Percentiles rank a stretch among this genome's conserved stretches.
phyloP scores from a whole-genome alignment of 2,329 filamentous ascomycete species.

The Botrytis aclada region DNA sequence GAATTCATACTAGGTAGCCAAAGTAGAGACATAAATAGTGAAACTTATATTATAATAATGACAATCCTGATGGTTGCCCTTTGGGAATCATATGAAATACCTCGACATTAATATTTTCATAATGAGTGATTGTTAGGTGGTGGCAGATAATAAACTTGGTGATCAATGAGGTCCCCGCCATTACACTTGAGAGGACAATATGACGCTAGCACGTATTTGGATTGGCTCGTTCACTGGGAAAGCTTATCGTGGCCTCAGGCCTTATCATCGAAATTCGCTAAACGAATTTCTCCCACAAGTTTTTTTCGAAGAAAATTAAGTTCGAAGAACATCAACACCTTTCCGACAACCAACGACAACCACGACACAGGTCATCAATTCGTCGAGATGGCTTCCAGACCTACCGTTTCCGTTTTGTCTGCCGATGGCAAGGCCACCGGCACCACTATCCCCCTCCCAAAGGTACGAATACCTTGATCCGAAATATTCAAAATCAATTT shows the following conservation, averaged over 20 bases:
- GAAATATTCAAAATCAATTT: conserved; percentile 2
- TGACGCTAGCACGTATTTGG: not conserved
- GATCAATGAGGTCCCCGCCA: not conserved
- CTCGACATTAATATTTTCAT: not conserved
- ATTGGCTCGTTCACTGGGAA: not conserved
- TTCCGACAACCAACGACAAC: conserved; percentile 29
- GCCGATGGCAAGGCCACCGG: conserved; percentile 92
- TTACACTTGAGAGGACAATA: not conserved
- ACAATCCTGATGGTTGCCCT: not conserved
- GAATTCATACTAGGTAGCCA: not conserved
- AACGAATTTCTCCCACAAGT: conserved; percentile 15
- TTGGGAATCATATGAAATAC: not conserved
- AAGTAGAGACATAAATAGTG: not conserved
- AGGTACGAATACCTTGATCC: conserved; percentile 40
- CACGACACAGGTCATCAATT: conserved; percentile 35
- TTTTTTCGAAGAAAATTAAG: conserved; percentile 11
- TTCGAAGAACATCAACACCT: conserved; percentile 15
- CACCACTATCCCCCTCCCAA: conserved; percentile 86
- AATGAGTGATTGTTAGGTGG: not conserved
- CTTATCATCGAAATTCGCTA: conserved; percentile 7
- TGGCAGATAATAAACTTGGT: not conserved
- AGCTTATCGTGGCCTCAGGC: conserved; percentile 5
- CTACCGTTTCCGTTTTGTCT: conserved; percentile 95
- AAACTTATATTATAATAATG: not conserved
- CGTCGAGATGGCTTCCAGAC: conserved; percentile 78